Percentiles rank a stretch among this genome's conserved stretches.
Conservation (phyloP, 192 early-diverging fungal species). For the Coemansia furcata region DNA sequence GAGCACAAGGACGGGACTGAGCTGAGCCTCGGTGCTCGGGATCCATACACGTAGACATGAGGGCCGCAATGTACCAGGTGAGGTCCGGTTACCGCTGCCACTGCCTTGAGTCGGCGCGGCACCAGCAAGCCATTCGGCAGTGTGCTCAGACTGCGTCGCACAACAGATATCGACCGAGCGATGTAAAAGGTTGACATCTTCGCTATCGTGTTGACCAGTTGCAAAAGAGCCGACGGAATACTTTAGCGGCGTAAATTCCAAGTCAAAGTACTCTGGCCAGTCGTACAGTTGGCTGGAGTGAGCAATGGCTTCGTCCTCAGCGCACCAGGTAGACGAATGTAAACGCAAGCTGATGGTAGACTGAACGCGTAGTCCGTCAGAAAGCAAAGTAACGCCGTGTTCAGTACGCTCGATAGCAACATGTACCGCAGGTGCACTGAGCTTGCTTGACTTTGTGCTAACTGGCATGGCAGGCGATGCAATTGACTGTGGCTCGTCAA, state of each 20-base stretch:
- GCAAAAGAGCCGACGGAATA: background rate
- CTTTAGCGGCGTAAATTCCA: conserved; percentile 10
- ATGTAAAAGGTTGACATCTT: background rate
- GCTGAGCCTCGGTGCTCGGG: background rate
- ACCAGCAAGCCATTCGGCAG: background rate
- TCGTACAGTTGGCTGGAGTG: background rate
- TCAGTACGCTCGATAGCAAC: background rate
- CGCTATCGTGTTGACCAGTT: background rate
- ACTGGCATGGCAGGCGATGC: background rate
- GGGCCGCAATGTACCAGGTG: background rate
- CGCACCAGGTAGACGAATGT: background rate
- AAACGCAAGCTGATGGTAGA: conserved; percentile 1
- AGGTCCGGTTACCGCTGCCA: too few relatives aligned
- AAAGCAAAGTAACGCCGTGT: background rate
- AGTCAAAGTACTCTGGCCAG: conserved; percentile 5
- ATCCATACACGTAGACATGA: conserved; percentile 8
- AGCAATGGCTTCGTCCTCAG: background rate
- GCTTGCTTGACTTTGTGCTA: background rate
- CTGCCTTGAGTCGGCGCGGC: background rate
- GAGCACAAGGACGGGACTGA: background rate
- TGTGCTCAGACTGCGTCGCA: background rate
- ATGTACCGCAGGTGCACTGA: background rate
- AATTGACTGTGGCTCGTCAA: background rate
- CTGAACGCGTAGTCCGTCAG: background rate
- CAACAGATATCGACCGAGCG: background rate